Evolutionary conservation across 2,329 filamentous ascomycete genomes (phyloP).

Genomic region (Exophiala xenobiotica): DNA sequence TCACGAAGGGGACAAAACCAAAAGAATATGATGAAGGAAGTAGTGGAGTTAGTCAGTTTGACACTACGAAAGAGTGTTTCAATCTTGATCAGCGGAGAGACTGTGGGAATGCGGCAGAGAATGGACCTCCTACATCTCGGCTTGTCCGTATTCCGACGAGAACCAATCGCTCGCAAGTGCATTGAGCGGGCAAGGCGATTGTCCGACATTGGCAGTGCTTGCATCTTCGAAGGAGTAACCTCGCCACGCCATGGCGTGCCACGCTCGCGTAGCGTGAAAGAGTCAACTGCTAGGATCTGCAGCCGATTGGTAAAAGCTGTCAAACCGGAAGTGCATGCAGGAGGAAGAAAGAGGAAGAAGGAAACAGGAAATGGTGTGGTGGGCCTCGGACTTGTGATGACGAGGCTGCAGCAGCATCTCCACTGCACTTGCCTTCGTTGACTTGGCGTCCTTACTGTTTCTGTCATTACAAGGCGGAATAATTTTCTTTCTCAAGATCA

Average conservation of each 20-base stretch:
- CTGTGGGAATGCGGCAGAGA: too few species aligned
- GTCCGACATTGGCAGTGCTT: background rate
- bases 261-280: background rate
- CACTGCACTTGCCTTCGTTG: background rate
- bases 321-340: background rate
- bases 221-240: background rate
- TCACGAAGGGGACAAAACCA: too few species aligned
- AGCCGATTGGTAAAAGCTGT: too few species aligned
- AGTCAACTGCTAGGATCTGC: background rate
- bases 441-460: background rate
- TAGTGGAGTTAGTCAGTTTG: too few species aligned
- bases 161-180: background rate
- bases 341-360: too few species aligned
- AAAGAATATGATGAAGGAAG: too few species aligned
- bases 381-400: too few species aligned
- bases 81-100: too few species aligned
- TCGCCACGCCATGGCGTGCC: background rate
- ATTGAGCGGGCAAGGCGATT: background rate
- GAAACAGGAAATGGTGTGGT: background rate
- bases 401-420: conserved; percentile 1
- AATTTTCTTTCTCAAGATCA: too few species aligned
- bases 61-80: too few species aligned
- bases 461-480: conserved; percentile 7
- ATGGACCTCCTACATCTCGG: too few species aligned
- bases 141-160: background rate